A percentile compares a stretch with the other conserved stretches of the same genome.
Conservation (phyloP, 2,329 filamentous ascomycete species). For the Cladosporium sp. region DNA sequence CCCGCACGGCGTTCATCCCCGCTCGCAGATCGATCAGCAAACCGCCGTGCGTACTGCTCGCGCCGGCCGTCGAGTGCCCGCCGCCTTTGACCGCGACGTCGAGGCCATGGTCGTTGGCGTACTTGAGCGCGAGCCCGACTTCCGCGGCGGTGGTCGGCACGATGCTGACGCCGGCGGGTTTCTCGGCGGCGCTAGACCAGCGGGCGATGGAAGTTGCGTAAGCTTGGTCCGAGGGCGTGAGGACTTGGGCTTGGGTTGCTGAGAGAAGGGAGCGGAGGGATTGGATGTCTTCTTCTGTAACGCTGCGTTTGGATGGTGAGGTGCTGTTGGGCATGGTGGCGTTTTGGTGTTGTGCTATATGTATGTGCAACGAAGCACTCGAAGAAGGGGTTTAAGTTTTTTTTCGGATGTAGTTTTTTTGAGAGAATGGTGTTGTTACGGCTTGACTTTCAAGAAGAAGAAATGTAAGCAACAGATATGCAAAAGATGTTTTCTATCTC, state of each 20-base stretch:
- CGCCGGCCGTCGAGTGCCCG: conserved; percentile 56
- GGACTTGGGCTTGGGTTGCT: conserved; percentile 21
- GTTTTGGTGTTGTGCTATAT: background rate
- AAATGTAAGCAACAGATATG: background rate
- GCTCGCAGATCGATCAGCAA: conserved; percentile 57
- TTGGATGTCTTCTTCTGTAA: conserved; percentile 22
- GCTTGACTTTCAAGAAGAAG: background rate
- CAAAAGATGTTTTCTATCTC: background rate
- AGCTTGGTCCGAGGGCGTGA: conserved; percentile 22
- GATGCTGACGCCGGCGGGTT: conserved; percentile 45
- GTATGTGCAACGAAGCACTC: background rate
- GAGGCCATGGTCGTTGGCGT: conserved; percentile 46
- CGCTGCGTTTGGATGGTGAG: conserved; percentile 6
- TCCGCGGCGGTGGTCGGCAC: conserved; percentile 45
- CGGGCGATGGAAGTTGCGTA: conserved; percentile 27
- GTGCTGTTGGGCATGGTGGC: background rate
- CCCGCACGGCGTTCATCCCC: conserved; percentile 50
- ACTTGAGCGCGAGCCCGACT: conserved; percentile 46
- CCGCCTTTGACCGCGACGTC: conserved; percentile 57
- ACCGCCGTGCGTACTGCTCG: conserved; percentile 52
- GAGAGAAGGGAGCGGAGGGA: conserved; percentile 24
- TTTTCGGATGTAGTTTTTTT: background rate
- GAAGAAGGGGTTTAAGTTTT: background rate
- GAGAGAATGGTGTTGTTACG: too few species aligned
- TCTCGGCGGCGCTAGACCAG: conserved; percentile 31